phyloP scores from a whole-genome alignment of 2,329 filamentous ascomycete species.

The Rhynchosporium secalis region DNA sequence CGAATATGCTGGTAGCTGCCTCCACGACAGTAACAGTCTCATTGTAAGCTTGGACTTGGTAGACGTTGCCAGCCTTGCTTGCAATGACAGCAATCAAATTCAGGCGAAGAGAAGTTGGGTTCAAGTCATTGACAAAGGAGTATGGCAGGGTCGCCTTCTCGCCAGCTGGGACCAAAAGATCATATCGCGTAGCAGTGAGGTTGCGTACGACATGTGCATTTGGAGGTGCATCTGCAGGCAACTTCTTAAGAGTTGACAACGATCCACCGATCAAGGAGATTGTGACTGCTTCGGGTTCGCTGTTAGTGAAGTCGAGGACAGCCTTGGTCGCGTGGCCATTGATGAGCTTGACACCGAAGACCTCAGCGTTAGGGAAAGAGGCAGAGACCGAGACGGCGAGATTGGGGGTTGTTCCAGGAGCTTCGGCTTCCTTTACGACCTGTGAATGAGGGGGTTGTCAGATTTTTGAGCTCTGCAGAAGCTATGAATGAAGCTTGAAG shows the following conservation, averaged over 20 bases:
- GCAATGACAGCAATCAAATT: constrained; percentile 74
- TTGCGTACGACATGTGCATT: constrained; percentile 72
- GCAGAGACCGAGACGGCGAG: constrained; percentile 66
- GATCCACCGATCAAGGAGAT: constrained; percentile 76
- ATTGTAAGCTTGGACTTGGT: constrained; percentile 78
- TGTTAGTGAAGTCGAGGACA: constrained; percentile 79
- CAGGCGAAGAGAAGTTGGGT: constrained; percentile 83
- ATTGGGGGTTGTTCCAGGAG: constrained; percentile 42
- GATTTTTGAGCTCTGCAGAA: constrained; percentile 1
- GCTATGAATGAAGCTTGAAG: not conserved
- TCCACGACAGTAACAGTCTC: constrained; percentile 85
- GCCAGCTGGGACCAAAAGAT: constrained; percentile 71
- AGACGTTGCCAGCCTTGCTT: constrained; percentile 65
- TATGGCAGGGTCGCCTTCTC: constrained; percentile 76
- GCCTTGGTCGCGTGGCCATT: constrained; percentile 87
- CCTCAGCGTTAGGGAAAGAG: constrained; percentile 63
- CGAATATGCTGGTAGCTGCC: constrained; percentile 85
- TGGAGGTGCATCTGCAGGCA: constrained; percentile 49
- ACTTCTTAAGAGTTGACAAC: constrained; percentile 59
- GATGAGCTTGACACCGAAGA: constrained; percentile 93
- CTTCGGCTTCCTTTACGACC: constrained; percentile 34
- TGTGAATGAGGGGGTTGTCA: constrained; percentile 17
- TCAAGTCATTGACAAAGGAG: constrained; percentile 85
- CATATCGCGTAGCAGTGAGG: constrained; percentile 75
- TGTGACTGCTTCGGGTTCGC: constrained; percentile 73